A percentile compares a stretch with the other conserved stretches of the same genome.
phyloP scores from a whole-genome alignment of 2,329 filamentous ascomycete genomes.

The Seiridium unicorne region DNA sequence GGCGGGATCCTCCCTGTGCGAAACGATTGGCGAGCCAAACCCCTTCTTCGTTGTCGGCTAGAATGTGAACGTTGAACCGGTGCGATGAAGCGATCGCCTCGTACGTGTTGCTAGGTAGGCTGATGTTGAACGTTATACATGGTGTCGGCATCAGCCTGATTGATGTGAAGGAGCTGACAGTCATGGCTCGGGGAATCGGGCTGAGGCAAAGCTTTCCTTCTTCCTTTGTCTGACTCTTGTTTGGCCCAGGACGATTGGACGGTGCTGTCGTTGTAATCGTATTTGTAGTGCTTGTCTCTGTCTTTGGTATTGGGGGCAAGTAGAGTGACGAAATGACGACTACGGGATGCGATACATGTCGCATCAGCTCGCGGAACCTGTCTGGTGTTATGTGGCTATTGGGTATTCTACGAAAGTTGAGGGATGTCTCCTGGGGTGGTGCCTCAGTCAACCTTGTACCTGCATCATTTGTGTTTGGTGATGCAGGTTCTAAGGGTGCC shows the following conservation, averaged over 20 bases:
- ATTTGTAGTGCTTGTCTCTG: background rate
- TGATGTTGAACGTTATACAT: slow-evolving; percentile 56
- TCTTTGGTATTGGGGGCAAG: background rate
- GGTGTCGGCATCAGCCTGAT: slow-evolving; percentile 51
- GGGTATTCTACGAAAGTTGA: background rate
- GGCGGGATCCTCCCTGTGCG: background rate
- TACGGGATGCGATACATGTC: slow-evolving; percentile 51
- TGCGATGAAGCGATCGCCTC: slow-evolving; percentile 44
- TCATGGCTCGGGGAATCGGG: slow-evolving; percentile 47
- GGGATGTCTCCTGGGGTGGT: background rate
- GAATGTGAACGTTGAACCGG: slow-evolving; percentile 55
- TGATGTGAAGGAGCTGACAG: slow-evolving; percentile 59
- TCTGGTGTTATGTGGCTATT: slow-evolving; percentile 32
- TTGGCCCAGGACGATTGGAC: slow-evolving; percentile 10
- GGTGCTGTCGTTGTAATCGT: background rate
- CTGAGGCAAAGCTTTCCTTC: slow-evolving; percentile 11
- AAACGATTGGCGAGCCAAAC: slow-evolving; percentile 52
- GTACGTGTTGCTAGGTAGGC: slow-evolving; percentile 53
- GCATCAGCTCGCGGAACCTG: slow-evolving; percentile 51
- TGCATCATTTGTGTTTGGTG: background rate
- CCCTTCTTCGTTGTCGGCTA: slow-evolving; percentile 45
- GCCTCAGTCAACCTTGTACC: background rate
- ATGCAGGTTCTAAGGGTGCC: too few relatives aligned
- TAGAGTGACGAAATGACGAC: slow-evolving; percentile 49
- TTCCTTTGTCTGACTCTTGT: slow-evolving; percentile 10